A percentile compares a stretch with the other conserved stretches of the same genome.
These are phyloP conservation scores for Barnettozyma sp. DNA, from an alignment of 805 yeast genomes.

Conservation along the genomic window DNA sequence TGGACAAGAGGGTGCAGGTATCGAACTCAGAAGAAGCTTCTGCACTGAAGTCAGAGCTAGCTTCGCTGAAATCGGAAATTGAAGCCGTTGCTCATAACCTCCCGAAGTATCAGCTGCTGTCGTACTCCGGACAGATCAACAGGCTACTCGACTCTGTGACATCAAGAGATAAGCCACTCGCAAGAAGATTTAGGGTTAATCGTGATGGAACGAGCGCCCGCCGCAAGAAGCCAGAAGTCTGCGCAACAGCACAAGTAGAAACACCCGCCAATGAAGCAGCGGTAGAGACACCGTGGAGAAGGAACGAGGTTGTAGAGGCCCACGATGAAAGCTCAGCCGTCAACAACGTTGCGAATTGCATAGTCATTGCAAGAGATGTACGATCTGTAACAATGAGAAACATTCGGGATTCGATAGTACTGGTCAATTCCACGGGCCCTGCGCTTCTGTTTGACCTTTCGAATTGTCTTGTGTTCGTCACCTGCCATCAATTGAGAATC, in stretches of 20 bases:
- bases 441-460: constrained; percentile 12
- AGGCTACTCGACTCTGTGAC: constrained; percentile 7
- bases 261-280: neutral
- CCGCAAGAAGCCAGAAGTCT: neutral
- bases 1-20: neutral
- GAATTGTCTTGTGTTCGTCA: constrained; percentile 13
- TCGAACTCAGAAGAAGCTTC: neutral
- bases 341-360: constrained; percentile 9
- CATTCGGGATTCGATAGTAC: constrained; percentile 10
- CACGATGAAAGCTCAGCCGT: constrained; percentile 6
- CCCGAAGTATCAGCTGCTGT: constrained; percentile 19
- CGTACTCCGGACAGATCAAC: constrained; percentile 16
- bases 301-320: neutral
- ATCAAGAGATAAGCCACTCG: constrained; percentile 1
- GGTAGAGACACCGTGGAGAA: neutral
- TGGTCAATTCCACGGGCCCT: constrained; percentile 14
- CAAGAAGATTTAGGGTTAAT: constrained; percentile 11
- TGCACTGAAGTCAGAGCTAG: constrained; percentile 7
- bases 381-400: constrained; percentile 13
- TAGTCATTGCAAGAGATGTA: constrained; percentile 6
- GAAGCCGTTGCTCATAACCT: constrained; percentile 16
- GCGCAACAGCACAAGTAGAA: neutral
- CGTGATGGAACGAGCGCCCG: constrained; percentile 3
- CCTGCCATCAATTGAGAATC: constrained; percentile 21
- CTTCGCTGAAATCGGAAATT: constrained; percentile 11